Conservation (phyloP, 352 stramenopile species). For the Phytophthora tentaculata region DNA sequence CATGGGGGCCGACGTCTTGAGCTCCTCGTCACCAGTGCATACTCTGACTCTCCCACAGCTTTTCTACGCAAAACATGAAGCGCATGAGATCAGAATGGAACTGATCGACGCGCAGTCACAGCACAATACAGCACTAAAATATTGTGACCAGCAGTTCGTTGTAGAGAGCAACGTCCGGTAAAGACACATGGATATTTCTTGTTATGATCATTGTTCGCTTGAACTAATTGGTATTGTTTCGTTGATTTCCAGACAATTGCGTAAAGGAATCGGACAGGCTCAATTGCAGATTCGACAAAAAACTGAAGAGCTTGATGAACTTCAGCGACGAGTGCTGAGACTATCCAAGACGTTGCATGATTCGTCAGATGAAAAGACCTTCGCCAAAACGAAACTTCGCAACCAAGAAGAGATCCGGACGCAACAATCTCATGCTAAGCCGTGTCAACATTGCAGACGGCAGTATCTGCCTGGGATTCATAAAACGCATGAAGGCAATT, state of each 20-base stretch:
- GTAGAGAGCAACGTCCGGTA: conserved; percentile 61
- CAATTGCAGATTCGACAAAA: conserved; percentile 60
- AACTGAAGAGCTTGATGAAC: conserved; percentile 46
- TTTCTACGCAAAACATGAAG: conserved; percentile 43
- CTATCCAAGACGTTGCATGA: conserved; percentile 53
- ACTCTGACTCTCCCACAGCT: conserved; percentile 46
- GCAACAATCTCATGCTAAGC: conserved; percentile 28
- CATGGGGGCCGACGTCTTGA: conserved; percentile 8
- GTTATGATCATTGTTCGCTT: background rate
- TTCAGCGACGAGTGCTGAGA: conserved; percentile 54
- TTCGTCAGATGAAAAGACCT: conserved; percentile 43
- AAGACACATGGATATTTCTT: background rate
- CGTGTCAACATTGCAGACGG: conserved; percentile 43
- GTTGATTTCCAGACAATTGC: conserved; percentile 38
- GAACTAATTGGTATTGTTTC: background rate
- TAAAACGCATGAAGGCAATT: conserved; percentile 39
- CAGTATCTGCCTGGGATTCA: conserved; percentile 44
- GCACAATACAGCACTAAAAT: conserved; percentile 47
- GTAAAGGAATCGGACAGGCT: conserved; percentile 40
- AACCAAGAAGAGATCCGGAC: conserved; percentile 47
- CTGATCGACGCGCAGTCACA: conserved; percentile 59
- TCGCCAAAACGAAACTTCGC: conserved; percentile 49
- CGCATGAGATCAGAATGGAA: conserved; percentile 56
- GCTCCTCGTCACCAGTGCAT: background rate
- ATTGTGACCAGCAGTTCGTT: conserved; percentile 64